Evolutionary conservation across 306 rosid species (phyloP).

Genomic region (Trifolium fragiferum): DNA sequence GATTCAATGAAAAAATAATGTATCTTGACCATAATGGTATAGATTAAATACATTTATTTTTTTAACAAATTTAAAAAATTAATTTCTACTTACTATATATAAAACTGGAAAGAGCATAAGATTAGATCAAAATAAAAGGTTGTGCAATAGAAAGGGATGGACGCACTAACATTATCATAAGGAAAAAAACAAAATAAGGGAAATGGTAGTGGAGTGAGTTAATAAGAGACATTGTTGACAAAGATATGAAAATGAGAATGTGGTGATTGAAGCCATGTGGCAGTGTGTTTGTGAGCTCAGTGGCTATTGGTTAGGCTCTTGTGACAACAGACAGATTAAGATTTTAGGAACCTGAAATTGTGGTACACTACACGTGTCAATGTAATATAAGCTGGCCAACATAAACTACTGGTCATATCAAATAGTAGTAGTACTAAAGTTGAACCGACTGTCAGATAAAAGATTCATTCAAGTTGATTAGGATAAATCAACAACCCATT

Average conservation of each 20-base stretch:
- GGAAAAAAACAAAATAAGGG: neutral
- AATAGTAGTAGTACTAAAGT: neutral
- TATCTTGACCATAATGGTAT: too few relatives aligned
- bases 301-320: slow-evolving; percentile 30
- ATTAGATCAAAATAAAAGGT: neutral
- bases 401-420: neutral
- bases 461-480: neutral
- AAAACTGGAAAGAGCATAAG: too few relatives aligned
- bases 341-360: slow-evolving; percentile 1
- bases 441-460: too few relatives aligned
- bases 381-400: slow-evolving; percentile 1
- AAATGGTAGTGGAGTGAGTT: slow-evolving; percentile 9
- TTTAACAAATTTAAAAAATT: too few relatives aligned
- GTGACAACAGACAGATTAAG: neutral
- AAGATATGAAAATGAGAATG: neutral
- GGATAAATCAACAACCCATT: neutral
- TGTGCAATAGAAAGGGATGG: neutral
- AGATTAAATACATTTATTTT: too few relatives aligned
- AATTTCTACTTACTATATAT: too few relatives aligned
- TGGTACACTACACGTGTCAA: slow-evolving; percentile 21
- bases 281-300: slow-evolving; percentile 33
- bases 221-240: neutral
- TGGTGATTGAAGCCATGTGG: slow-evolving; percentile 40
- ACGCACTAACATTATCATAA: slow-evolving; percentile 17
- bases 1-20: too few relatives aligned